Conservation (phyloP, 2,329 filamentous ascomycete species). For the Arthrobotrys musiformis region DNA sequence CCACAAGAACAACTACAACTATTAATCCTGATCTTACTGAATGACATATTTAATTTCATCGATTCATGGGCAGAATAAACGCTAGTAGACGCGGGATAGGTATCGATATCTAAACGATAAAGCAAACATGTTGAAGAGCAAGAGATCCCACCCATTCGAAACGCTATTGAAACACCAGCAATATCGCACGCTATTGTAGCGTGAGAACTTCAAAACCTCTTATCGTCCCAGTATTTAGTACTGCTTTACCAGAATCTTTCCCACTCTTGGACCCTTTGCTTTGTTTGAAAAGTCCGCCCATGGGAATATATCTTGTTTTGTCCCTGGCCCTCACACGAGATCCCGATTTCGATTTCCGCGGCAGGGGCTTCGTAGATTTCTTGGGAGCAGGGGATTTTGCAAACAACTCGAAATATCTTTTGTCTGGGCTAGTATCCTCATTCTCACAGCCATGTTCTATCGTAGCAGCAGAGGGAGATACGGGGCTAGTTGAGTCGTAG, state of each 20-base stretch:
- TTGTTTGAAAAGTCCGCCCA: conserved; percentile 39
- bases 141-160: background rate
- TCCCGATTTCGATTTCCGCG: conserved; percentile 19
- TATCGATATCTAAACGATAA: background rate
- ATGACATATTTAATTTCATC: no score
- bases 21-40: background rate
- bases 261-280: background rate
- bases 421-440: background rate
- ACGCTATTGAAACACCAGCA: background rate
- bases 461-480: background rate
- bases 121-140: background rate
- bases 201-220: background rate
- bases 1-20: background rate
- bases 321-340: conserved; percentile 1
- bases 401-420: background rate
- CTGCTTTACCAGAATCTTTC: background rate
- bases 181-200: background rate
- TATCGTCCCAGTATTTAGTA: background rate
- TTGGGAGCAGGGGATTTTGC: background rate
- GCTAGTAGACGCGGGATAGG: background rate
- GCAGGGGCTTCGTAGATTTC: conserved; percentile 6
- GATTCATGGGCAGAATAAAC: background rate
- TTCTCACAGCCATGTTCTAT: no score
- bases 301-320: background rate
- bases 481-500: background rate